Evolutionary conservation across 2,329 filamentous ascomycete genomes (phyloP).

Genomic region (Trichoderma endophyticum): DNA sequence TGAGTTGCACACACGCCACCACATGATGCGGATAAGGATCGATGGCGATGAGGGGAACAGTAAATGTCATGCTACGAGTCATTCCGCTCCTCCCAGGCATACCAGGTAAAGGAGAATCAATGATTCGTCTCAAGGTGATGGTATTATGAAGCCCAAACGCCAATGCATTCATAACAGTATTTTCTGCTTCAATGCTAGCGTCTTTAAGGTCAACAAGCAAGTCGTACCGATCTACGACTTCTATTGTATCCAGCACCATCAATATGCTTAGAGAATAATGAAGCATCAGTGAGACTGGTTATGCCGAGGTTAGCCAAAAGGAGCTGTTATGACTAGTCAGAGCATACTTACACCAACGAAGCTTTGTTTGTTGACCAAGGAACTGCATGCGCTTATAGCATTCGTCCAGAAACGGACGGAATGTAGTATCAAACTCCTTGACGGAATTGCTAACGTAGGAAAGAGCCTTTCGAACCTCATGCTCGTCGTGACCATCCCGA

Average conservation of each 20-base stretch:
- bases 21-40: neutral
- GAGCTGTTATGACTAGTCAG: neutral
- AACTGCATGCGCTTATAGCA: constrained; percentile 1
- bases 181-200: constrained; percentile 1
- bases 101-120: neutral
- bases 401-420: neutral
- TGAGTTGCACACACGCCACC: neutral
- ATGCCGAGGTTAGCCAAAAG: neutral
- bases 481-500: neutral
- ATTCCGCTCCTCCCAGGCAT: neutral
- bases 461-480: neutral
- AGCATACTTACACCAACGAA: neutral
- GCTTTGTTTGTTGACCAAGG: neutral
- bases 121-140: neutral
- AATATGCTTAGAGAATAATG: neutral
- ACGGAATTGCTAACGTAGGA: neutral
- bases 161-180: neutral
- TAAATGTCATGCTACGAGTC: neutral
- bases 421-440: neutral
- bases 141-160: neutral
- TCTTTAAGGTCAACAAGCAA: neutral
- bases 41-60: neutral
- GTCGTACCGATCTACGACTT: neutral
- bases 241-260: neutral
- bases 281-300: neutral